Evolutionary conservation across 257 asterid genomes (phyloP), one percentile per base, ranked within the genome.

Genomic region (Capsicum pubescens): DNA sequence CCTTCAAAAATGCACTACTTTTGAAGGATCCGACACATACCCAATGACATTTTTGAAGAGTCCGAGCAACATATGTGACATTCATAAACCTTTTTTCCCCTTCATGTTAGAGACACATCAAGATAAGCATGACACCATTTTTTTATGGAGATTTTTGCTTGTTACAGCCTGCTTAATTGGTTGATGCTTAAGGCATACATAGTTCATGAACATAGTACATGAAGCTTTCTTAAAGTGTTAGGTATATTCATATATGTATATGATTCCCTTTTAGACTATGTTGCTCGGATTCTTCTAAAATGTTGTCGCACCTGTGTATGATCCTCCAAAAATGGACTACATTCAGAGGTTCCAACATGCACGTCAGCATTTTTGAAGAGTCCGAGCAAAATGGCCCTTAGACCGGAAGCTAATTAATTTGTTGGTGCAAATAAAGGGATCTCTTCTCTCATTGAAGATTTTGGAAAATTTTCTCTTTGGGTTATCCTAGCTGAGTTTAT

Each of bases 81-180:
- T 3, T 52, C 19, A 14, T 50, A 19, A 21, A 21, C 19, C 21
- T 19, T 74, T 74, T 74, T 50, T 3, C 46, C 61, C 44, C 61
- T 76, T 76, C 26, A 76, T 76, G 48, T 1, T 52, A 52, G 14
- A 14, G 4, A 52, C 61, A 77, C 9, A 74, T 54, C 21, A 36
- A 15, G 54, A 68, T 39, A 14, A 68, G 52, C 1, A 26, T 26
- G 36, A 76, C 14, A 1, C 14, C 64, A 77, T 54, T 54, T 54
- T 54, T 54, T 13, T 77, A 77, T 55, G 26, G 64, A 52, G 11
- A 21, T 52, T 15, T 8, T 52, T 0, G 44, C 12, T 6, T 19
- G 19, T 19, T 19, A 13, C 21, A 76, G 81, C 81, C 19, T 76
- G 81, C 52, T 69, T 69, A 69, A 7, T 69, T 14, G 32, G 78